phyloP scores from a whole-genome alignment of 208 protist species.

The Endotrypanum monterogeii region DNA sequence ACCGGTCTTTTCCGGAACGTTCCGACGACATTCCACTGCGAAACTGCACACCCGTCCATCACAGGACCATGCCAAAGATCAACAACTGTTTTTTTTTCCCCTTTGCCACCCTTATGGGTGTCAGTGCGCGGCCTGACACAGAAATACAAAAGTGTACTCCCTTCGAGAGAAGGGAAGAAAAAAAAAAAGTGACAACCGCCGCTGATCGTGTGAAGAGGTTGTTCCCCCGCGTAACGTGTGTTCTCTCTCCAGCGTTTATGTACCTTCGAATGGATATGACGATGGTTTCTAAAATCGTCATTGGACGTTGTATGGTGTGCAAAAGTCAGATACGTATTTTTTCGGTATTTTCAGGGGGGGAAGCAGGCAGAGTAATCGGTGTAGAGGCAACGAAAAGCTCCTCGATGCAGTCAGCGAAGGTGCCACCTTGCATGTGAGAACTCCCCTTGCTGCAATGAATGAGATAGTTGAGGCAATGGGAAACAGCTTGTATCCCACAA shows the following conservation, averaged over 20 bases:
- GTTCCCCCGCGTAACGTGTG: not conserved
- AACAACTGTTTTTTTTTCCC: not conserved
- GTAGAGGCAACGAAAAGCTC: not conserved
- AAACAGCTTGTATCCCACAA: not conserved
- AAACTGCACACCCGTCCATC: constrained; percentile 23
- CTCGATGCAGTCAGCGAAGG: not conserved
- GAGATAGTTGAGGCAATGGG: not conserved
- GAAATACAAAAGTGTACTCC: not conserved
- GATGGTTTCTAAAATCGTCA: not conserved
- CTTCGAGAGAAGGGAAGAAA: not conserved
- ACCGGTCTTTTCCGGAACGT: constrained; percentile 37
- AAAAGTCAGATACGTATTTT: not conserved
- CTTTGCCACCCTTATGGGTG: not conserved
- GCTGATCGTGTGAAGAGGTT: not conserved
- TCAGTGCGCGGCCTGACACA: not conserved
- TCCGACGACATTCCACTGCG: constrained; percentile 48
- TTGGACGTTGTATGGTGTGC: constrained; percentile 1
- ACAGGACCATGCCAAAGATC: not conserved
- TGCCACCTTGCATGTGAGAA: not conserved
- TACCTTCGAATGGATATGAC: not conserved
- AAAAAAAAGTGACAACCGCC: not conserved
- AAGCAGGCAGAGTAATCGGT: not conserved
- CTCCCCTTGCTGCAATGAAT: not conserved
- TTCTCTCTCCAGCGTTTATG: not conserved
- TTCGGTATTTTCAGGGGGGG: not conserved